Percentiles rank a stretch among this genome's conserved stretches.
phyloP scores from a whole-genome alignment of 345 rosid genomes.

The Eucalyptus viminalis region DNA sequence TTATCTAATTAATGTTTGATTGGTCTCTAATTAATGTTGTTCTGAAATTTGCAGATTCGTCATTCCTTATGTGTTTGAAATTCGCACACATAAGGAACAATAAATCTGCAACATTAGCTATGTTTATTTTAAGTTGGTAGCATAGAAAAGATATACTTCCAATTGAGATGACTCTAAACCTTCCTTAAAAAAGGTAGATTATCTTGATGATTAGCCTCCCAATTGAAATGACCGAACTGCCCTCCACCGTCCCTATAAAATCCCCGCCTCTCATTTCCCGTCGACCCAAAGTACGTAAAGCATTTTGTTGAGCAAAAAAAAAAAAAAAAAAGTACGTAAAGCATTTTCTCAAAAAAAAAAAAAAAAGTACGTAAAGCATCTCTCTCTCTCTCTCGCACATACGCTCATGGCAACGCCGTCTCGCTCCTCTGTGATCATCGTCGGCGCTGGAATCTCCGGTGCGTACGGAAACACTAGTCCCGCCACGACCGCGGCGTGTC shows the following conservation, averaged over 20 bases:
- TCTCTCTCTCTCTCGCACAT: neutral
- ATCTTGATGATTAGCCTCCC: neutral
- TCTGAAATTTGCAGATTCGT: neutral
- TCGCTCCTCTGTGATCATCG: slow-evolving; percentile 60
- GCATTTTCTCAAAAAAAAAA: neutral
- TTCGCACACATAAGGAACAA: neutral
- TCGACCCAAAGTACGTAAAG: neutral
- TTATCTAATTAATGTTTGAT: no score
- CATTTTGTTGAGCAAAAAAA: no score
- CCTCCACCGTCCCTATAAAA: neutral
- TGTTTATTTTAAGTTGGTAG: no score
- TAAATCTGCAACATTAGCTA: neutral
- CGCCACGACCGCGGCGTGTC: neutral
- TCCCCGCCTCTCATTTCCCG: neutral
- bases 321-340: neutral
- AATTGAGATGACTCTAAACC: neutral
- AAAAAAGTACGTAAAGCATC: no score
- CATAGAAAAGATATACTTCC: neutral
- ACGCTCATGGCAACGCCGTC: neutral
- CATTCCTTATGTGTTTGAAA: neutral
- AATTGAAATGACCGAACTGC: neutral
- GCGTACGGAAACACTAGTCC: neutral
- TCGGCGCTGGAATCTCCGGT: slow-evolving; percentile 25
- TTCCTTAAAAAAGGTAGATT: neutral
- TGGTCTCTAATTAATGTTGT: neutral